Evolutionary conservation across 2,329 filamentous ascomycete species (phyloP), one percentile per base, ranked within the genome.

Genomic region (Neonectria faginata): DNA sequence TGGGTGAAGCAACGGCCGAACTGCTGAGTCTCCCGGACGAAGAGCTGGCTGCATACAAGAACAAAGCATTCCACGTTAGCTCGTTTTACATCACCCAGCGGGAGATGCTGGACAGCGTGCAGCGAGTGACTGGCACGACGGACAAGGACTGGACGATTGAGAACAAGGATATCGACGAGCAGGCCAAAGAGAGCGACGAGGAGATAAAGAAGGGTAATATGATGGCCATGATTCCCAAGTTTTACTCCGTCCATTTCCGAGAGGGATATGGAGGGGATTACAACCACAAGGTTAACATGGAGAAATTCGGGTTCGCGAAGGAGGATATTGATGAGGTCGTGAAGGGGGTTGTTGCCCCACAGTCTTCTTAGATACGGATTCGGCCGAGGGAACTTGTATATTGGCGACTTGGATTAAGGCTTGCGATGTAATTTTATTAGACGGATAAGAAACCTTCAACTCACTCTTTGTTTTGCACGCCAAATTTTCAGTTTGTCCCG

Each of bases 101-200:
- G 22, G 89, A 91, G 18, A 90, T 92, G 80, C 82, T 91, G 60
- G 84, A 85, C 36, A 83, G 82, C n/a, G 77, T 89, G 18, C 82
- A 88, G 69, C 84, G 86, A 1, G 87, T 87, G 11, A 85, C 86
- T 0, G 83, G 83, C 0, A 86, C 84, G 0, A 84, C 77, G 2
- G 84, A 88, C 50, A 76, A 74, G 0, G 88, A 91, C 72, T 80
- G 79, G 69, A 39, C 62, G 22, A 64, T 71, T 31, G 58, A 58
- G 52, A 29, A 29, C 11, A 52, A 51, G 27, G 55, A 67, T 11
- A 57, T 63, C 29, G 52, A 54, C 1, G 57, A 62, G 11, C 58
- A 70, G 31, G 55, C 20, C 6, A 61, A 25, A 22, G 62, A 69
- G 60, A 65, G 58, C 27, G 59, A 67, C 4, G 67, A 65, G 52